These are phyloP conservation scores for Cardiospermum halicacabum DNA, from an alignment of 345 rosid genomes.

Conservation along the genomic window DNA sequence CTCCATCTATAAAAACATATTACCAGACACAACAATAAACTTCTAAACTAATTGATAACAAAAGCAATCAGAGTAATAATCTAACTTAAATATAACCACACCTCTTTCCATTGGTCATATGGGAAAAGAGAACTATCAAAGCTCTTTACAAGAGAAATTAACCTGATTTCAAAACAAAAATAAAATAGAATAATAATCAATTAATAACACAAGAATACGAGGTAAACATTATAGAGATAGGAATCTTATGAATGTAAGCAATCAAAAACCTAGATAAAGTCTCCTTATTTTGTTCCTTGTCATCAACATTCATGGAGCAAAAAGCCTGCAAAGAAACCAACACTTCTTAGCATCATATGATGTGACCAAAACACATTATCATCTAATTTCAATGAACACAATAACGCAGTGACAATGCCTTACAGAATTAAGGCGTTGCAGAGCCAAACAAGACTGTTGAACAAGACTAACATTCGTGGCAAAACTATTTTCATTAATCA, in stretches of 20 bases:
- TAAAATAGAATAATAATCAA: conserved; percentile 10
- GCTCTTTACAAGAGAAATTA: conserved; percentile 48
- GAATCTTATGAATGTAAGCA: background rate
- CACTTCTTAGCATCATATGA: background rate
- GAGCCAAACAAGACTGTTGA: conserved; percentile 45
- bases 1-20: conserved; percentile 52
- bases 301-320: conserved; percentile 38
- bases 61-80: background rate
- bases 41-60: conserved; percentile 4
- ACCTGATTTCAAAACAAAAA: conserved; percentile 35
- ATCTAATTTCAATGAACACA: background rate
- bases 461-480: conserved; percentile 44
- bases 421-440: conserved; percentile 60
- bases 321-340: conserved; percentile 54
- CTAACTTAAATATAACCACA: conserved; percentile 21
- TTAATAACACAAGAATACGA: background rate
- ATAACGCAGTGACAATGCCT: conserved; percentile 11
- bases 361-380: background rate
- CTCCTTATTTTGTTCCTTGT: conserved; percentile 50
- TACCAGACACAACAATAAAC: conserved; percentile 16
- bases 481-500: conserved; percentile 28
- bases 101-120: conserved; percentile 61
- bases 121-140: conserved; percentile 46
- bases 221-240: background rate
- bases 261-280: conserved; percentile 52